Evolutionary conservation across 768 basidiomycete species (phyloP).

Genomic region (Boletus eberwhitei): DNA sequence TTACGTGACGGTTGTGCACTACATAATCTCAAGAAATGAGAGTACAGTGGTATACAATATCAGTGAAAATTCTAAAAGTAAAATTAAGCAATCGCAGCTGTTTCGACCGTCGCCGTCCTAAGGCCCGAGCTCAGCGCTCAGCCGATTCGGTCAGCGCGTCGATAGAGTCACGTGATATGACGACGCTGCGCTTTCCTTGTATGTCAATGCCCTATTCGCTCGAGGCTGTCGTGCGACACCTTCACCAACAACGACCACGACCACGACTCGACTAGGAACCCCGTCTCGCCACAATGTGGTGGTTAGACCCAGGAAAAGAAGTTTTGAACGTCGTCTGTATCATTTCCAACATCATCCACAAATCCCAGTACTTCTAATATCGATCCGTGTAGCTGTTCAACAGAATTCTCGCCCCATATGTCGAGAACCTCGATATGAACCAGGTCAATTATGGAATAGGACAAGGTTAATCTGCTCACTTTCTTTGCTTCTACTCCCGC

Average conservation of each 20-base stretch:
- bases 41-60: too few relatives aligned
- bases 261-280: background rate
- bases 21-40: too few relatives aligned
- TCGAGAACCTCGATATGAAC: constrained; percentile 92
- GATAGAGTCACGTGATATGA: constrained; percentile 28
- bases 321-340: constrained; percentile 65
- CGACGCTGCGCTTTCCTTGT: constrained; percentile 19
- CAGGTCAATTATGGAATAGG: constrained; percentile 93
- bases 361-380: background rate
- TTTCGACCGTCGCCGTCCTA: background rate
- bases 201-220: constrained; percentile 32
- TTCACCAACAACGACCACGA: background rate
- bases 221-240: background rate
- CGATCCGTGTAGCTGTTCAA: constrained; percentile 63
- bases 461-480: constrained; percentile 50
- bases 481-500: background rate
- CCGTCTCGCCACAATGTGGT: constrained; percentile 60
- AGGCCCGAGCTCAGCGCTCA: background rate
- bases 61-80: background rate
- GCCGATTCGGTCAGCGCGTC: too few relatives aligned
- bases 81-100: background rate
- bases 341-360: background rate
- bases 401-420: constrained; percentile 89
- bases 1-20: background rate
- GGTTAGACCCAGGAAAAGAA: constrained; percentile 84